Conservation (phyloP, 371 early-diverging fungal species). For the Mucor sp. region DNA sequence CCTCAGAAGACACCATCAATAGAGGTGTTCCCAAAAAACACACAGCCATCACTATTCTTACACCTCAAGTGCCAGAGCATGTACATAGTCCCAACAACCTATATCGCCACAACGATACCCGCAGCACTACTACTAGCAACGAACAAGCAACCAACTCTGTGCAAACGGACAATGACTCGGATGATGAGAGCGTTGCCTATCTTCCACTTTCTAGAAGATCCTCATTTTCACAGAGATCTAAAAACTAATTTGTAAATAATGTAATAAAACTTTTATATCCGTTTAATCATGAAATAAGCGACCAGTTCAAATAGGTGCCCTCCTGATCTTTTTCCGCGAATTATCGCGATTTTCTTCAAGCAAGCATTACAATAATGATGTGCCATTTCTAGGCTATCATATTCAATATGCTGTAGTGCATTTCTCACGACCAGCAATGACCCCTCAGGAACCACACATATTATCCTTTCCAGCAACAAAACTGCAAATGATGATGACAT, state of each 20-base stretch:
- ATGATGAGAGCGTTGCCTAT: neutral
- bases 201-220: neutral
- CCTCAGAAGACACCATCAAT: neutral
- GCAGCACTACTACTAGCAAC: neutral
- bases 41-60: slow-evolving; percentile 36
- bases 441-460: too few relatives aligned
- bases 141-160: neutral
- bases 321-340: too few relatives aligned
- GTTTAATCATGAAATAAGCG: too few relatives aligned
- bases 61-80: slow-evolving; percentile 14
- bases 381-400: too few relatives aligned
- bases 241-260: neutral
- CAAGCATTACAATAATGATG: too few relatives aligned
- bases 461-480: too few relatives aligned
- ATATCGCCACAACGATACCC: neutral
- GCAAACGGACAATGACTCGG: neutral
- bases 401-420: too few relatives aligned
- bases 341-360: too few relatives aligned
- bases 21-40: slow-evolving; percentile 11
- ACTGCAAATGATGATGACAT: too few relatives aligned
- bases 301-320: too few relatives aligned
- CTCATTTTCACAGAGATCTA: neutral
- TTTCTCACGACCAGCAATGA: too few relatives aligned
- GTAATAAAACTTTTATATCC: neutral
- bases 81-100: neutral